A percentile compares a stretch with the other conserved stretches of the same genome.
phyloP scores from a whole-genome alignment of 345 rosid genomes.

The Syzygium oleosum region DNA sequence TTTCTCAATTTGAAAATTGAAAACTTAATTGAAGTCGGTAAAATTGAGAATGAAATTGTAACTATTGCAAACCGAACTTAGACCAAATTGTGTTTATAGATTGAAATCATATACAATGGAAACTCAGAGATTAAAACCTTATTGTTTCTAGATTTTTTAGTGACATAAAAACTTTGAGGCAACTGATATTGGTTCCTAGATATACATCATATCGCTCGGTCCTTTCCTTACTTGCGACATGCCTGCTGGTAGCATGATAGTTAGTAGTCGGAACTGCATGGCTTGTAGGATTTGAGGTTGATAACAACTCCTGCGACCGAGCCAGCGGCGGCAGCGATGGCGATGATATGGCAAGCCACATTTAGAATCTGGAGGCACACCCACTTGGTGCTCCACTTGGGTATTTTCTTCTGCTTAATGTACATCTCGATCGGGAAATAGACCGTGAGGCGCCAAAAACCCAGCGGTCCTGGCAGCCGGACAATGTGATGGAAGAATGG shows the following conservation, averaged over 20 bases:
- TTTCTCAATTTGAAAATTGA: not conserved
- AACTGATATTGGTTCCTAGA: no score
- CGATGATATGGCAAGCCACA: conserved; percentile 37
- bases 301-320: conserved; percentile 47
- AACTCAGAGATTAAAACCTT: no score
- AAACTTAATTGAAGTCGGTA: not conserved
- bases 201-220: no score
- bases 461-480: conserved; percentile 59
- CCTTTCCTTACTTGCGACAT: no score
- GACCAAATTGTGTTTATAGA: not conserved
- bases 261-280: not conserved
- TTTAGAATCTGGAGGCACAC: conserved; percentile 42
- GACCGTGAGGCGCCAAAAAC: conserved; percentile 71
- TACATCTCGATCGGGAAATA: conserved; percentile 75
- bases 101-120: not conserved
- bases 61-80: not conserved
- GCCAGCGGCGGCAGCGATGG: conserved; percentile 47
- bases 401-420: conserved; percentile 38
- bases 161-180: no score
- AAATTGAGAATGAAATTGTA: no score
- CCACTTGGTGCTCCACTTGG: conserved; percentile 62
- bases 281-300: conserved; percentile 19
- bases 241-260: not conserved
- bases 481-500: conserved; percentile 65
- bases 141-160: no score